These are phyloP conservation scores for Leccinum huronense DNA, from an alignment of 1,284 basidiomycete genomes.

Conservation along the genomic window DNA sequence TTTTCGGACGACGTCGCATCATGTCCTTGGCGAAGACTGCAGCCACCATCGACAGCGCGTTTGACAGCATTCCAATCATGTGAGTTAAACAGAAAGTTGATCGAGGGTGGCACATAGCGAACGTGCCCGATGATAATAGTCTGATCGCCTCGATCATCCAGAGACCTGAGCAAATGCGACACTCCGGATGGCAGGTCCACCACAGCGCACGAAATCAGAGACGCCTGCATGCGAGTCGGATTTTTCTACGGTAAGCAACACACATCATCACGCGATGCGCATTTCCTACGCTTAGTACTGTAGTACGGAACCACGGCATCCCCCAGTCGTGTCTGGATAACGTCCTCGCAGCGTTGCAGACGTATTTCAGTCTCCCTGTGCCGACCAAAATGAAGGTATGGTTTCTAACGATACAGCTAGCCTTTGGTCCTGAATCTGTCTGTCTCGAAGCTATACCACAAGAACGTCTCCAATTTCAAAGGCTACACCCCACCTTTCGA, in stretches of 20 bases:
- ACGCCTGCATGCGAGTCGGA: slow-evolving; percentile 35
- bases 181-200: slow-evolving; percentile 22
- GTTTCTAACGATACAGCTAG: slow-evolving; percentile 3
- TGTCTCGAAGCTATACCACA: slow-evolving; percentile 60
- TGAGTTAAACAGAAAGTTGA: background rate
- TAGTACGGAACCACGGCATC: slow-evolving; percentile 76
- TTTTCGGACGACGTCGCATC: background rate
- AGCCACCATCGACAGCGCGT: background rate
- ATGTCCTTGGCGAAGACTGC: slow-evolving; percentile 1
- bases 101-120: background rate
- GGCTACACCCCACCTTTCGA: slow-evolving; percentile 73
- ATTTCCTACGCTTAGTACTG: background rate
- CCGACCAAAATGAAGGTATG: slow-evolving; percentile 60
- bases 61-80: slow-evolving; percentile 1
- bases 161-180: slow-evolving; percentile 24
- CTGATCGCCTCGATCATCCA: slow-evolving; percentile 1
- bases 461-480: slow-evolving; percentile 71
- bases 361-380: slow-evolving; percentile 65
- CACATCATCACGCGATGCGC: background rate
- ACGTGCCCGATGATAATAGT: background rate
- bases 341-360: slow-evolving; percentile 53
- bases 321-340: slow-evolving; percentile 50
- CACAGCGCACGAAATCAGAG: slow-evolving; percentile 27
- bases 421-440: background rate
- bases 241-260: slow-evolving; percentile 34